A percentile compares a stretch with the other conserved stretches of the same genome.
Evolutionary conservation across 208 protist genomes (phyloP).

Genomic region (Lotmaria passim): DNA sequence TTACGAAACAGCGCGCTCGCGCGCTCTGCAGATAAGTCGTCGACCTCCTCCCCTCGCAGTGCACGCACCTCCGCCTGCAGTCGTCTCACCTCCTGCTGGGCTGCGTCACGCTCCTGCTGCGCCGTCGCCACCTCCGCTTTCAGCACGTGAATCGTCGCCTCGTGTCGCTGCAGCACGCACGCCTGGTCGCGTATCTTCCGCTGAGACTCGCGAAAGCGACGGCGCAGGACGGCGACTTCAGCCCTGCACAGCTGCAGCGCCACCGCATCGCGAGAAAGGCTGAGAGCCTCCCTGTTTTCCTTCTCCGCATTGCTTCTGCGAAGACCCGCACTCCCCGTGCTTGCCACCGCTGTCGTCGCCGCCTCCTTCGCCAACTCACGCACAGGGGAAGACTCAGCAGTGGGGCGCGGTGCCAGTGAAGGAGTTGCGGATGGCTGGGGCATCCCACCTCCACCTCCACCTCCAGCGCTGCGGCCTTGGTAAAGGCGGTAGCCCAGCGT

Average conservation of each 20-base stretch:
- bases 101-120: slow-evolving; percentile 2
- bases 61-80: slow-evolving; percentile 19
- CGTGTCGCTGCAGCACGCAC: slow-evolving; percentile 23
- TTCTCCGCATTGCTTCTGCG: neutral
- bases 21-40: too few species aligned
- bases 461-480: neutral
- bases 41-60: neutral
- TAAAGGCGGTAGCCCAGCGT: slow-evolving; percentile 20
- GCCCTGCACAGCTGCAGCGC: slow-evolving; percentile 15
- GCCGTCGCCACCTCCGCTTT: neutral
- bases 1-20: too few species aligned
- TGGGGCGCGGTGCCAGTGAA: neutral
- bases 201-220: slow-evolving; percentile 29
- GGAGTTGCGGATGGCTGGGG: too few species aligned
- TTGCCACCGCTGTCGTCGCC: neutral
- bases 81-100: slow-evolving; percentile 7
- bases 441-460: too few species aligned
- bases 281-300: neutral
- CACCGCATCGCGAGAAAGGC: neutral
- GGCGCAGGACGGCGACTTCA: slow-evolving; percentile 18
- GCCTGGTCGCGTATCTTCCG: slow-evolving; percentile 17
- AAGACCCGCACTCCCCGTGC: neutral
- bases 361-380: too few species aligned
- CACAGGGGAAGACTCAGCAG: neutral
- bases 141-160: slow-evolving; percentile 5